A percentile compares a stretch with the other conserved stretches of the same genome.
These are phyloP conservation scores for Pseudocercospora crystallina DNA, from an alignment of 2,329 filamentous ascomycete genomes.

Conservation along the genomic window DNA sequence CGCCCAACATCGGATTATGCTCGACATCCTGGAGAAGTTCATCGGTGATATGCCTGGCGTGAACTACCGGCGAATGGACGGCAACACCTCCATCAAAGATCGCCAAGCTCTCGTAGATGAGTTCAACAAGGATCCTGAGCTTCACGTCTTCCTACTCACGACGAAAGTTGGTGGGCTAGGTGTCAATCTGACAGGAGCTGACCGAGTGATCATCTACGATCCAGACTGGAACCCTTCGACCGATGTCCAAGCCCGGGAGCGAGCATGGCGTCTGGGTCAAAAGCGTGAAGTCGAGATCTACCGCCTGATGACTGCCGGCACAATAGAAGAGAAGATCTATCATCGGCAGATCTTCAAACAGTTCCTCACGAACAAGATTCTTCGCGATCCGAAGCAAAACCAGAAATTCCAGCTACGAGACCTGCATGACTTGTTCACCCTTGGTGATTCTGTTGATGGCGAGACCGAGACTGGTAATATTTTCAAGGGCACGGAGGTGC, in stretches of 20 bases:
- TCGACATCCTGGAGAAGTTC: slow-evolving; percentile 88
- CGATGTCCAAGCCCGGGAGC: slow-evolving; percentile 89
- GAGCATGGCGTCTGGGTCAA: slow-evolving; percentile 93
- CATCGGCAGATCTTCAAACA: slow-evolving; percentile 99
- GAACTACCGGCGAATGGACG: slow-evolving; percentile 88
- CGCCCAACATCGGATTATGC: slow-evolving; percentile 90
- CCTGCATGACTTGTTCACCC: slow-evolving; percentile 85
- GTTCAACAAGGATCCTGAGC: slow-evolving; percentile 77
- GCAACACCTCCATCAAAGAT: slow-evolving; percentile 80
- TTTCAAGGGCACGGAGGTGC: slow-evolving; percentile 83
- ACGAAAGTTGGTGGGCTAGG: slow-evolving; percentile 94
- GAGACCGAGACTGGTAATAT: slow-evolving; percentile 81
- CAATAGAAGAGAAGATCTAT: slow-evolving; percentile 99
- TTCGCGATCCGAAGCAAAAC: slow-evolving; percentile 90
- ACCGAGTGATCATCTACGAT: slow-evolving; percentile 96
- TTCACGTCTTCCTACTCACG: slow-evolving; percentile 89
- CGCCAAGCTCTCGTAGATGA: slow-evolving; percentile 88
- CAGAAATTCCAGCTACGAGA: slow-evolving; percentile 88
- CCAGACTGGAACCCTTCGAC: slow-evolving; percentile 99
- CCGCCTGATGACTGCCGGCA: slow-evolving; percentile 94
- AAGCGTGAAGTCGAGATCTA: slow-evolving; percentile 95
- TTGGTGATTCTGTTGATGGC: slow-evolving; percentile 64
- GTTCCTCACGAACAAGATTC: slow-evolving; percentile 92
- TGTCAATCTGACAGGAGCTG: slow-evolving; percentile 90
- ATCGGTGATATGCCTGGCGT: slow-evolving; percentile 67